Conservation (phyloP, 1,284 basidiomycete species). For the Puccinia novopanici region DNA sequence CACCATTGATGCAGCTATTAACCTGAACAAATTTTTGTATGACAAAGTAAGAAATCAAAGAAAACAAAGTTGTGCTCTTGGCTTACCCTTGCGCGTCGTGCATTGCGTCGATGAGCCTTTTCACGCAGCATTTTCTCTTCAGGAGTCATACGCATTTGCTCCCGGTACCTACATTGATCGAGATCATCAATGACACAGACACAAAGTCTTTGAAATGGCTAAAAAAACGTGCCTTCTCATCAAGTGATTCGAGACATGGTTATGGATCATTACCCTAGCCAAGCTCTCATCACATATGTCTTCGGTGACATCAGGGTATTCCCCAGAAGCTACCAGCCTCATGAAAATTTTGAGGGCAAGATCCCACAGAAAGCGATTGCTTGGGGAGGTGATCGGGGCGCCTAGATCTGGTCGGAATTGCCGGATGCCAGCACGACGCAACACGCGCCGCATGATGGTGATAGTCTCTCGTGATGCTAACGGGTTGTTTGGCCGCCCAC, state of each 20-base stretch:
- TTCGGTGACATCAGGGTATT: background rate
- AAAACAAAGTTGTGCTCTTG: no score
- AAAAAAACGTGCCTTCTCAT: background rate
- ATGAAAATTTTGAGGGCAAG: slow-evolving; percentile 1
- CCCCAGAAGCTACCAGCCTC: background rate
- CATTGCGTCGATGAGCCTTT: background rate
- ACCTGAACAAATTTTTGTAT: no score
- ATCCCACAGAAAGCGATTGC: slow-evolving; percentile 16
- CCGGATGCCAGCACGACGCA: background rate
- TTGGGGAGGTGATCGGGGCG: background rate
- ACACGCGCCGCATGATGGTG: slow-evolving; percentile 12
- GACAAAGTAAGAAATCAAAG: no score
- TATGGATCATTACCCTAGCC: background rate
- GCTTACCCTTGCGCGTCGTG: background rate
- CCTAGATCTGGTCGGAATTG: slow-evolving; percentile 1
- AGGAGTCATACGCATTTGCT: background rate
- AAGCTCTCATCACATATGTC: background rate
- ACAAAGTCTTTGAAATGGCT: background rate
- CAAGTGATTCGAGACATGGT: background rate
- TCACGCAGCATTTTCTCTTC: background rate
- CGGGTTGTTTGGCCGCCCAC: background rate
- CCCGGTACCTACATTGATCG: background rate
- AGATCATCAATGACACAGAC: no score
- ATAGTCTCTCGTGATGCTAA: background rate
- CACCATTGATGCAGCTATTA: background rate